Evolutionary conservation across 108 stramenopile genomes (phyloP), one percentile per base, ranked within the genome.

Genomic region (Nitzschia palea): DNA sequence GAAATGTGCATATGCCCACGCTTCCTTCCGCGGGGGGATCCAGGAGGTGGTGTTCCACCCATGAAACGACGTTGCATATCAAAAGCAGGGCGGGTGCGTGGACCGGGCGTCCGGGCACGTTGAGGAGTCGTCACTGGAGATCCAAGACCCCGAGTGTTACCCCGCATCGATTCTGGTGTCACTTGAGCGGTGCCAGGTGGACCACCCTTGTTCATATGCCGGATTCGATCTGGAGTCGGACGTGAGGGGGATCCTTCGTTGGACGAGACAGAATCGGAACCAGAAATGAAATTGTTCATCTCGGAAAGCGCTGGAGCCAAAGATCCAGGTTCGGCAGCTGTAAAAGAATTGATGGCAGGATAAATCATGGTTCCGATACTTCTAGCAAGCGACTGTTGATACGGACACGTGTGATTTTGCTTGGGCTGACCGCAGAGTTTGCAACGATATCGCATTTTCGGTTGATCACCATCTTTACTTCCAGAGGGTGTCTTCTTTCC

Each of bases 401-500:
- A 89, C 0, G 87, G 78, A 57, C 91, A 92, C 18, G 71, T 69
- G 73, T 92, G 91, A 34, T 87, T 86, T 40, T 87, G 82, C 73
- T 92, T 92, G 17, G 81, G 78, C 67, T 86, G 84, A 15, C 91
- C 91, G 48, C 91, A 92, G 15, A 87, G 64, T 48, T 87, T 92
- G 77, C 91, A 92, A 29, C 83, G 65, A 58, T 92, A 89, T 36
- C 82, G 76, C 78, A 82, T 88, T 29, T 76, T 86, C 36, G 78
- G 60, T 43, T 71, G 53, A 50, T 59, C 44, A 12, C 64, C 52
- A 1, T 70, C 61, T 44, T 67, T 65, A 34, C 60, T 45, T 22
- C 28, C 67, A 57, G 62, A 44, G 27, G 25, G 33, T 18, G 50
- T 53, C 40, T 65, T 61, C 12, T 35, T 55, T 20, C 36, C 63